Base-by-base conservation (phyloP, 1,284 basidiomycete genomes). In the Moesziomyces sp. region DNA sequence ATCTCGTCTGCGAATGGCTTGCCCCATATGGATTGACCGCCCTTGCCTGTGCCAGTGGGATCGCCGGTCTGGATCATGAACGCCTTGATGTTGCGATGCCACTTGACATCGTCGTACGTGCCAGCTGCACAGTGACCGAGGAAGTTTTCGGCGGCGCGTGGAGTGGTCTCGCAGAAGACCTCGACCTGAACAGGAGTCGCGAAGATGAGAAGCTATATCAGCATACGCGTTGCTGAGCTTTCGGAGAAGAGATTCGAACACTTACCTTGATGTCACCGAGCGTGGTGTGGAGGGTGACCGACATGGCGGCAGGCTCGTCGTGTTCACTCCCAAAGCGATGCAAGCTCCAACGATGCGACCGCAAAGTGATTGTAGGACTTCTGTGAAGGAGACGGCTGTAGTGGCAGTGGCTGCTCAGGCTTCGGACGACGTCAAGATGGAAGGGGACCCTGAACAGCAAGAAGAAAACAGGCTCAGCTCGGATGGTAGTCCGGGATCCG, bases 41-140 rank as follows among this genome's bases (percentile, higher is more conserved):
- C 97, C 52, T 92, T 87, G 1, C 97, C 96, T 3, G 95, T 99
- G 1, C 97, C 96, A 0, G 93, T 94, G 3, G 95, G 95, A 84
- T 99, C 95, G 49, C 95, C 96, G 0, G 94, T 94, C 88, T 97
- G 94, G 24, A 93, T 89, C 95, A 98, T 98, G 84, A 98, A 98
- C 0, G 67, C 53, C 38, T 70, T 72, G 66, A 81, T 79, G 52
- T 81, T 86, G 65, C 88, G 86, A 85, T 98, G 96, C 85, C 96
- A 98, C 26, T 96, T 86, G 79, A 90, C 92, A 64, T 88, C 88
- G 84, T 97, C 89, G 85, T 94, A 99, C 77, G 91, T 91, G 44
- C 91, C 91, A 11, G 93, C 91, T 11, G 94, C 96, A 81, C 92
- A 94, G 18, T 97, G 88, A 0, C 93, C 94, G 24, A 99, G 88